A percentile compares a stretch with the other conserved stretches of the same genome.
Conservation (phyloP, 371 early-diverging fungal species). For the Circinella umbellata region DNA sequence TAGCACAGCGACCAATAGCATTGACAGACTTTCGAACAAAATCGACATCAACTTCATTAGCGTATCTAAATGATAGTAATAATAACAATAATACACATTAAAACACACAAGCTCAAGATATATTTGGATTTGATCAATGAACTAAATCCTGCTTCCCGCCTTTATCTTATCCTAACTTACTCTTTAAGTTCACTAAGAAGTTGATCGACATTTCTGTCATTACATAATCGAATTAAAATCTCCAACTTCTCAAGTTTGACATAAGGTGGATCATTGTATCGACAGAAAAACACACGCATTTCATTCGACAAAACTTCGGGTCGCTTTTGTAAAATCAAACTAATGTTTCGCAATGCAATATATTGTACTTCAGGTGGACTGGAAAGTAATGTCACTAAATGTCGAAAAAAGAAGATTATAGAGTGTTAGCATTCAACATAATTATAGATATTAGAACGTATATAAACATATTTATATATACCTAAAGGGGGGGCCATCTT, state of each 20-base stretch:
- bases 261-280: conserved; percentile 96
- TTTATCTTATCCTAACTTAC: conserved; percentile 46
- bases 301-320: conserved; percentile 86
- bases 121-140: too few relatives aligned
- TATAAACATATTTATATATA: conserved; percentile 25
- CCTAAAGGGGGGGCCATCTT: conserved; percentile 93
- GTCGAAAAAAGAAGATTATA: too few relatives aligned
- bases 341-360: conserved; percentile 91
- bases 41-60: conserved; percentile 93
- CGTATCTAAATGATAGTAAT: conserved; percentile 55
- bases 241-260: conserved; percentile 95
- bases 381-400: conserved; percentile 82
- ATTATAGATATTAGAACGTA: too few relatives aligned
- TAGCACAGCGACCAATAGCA: conserved; percentile 92
- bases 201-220: conserved; percentile 79
- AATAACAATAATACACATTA: neutral
- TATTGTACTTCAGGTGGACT: conserved; percentile 93
- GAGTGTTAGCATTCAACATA: too few relatives aligned
- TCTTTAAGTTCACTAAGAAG: conserved; percentile 92
- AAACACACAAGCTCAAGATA: too few relatives aligned
- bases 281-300: conserved; percentile 93
- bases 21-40: conserved; percentile 94
- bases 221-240: conserved; percentile 84
- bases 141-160: neutral
- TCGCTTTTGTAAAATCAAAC: conserved; percentile 81